A percentile compares a stretch with the other conserved stretches of the same genome.
These are phyloP conservation scores for Fusarium coicis DNA, from an alignment of 2,329 filamentous ascomycete species.

Conservation along the genomic window DNA sequence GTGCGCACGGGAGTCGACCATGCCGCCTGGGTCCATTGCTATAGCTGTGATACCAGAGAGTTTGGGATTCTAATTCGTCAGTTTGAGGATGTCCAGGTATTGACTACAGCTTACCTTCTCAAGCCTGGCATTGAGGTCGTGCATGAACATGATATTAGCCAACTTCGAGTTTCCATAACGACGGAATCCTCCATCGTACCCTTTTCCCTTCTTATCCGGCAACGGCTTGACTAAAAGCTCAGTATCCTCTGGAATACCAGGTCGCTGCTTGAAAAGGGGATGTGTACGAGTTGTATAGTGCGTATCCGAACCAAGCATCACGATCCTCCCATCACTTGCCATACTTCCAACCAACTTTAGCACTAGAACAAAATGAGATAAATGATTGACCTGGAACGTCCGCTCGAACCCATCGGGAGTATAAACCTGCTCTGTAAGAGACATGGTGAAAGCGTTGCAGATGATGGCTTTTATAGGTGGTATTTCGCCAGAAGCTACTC, in stretches of 20 bases:
- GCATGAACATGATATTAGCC: conserved; percentile 43
- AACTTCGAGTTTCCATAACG: conserved; percentile 38
- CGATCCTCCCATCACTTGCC: conserved; percentile 10
- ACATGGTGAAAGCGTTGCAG: conserved; percentile 37
- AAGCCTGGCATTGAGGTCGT: conserved; percentile 34
- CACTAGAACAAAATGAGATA: conserved; percentile 37
- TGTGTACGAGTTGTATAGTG: conserved; percentile 30
- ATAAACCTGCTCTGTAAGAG: conserved; percentile 2
- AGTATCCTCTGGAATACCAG: conserved; percentile 17
- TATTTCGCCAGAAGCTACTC: not conserved
- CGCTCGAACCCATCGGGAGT: conserved; percentile 30
- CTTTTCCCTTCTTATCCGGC: conserved; percentile 11
- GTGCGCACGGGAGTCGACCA: conserved; percentile 38
- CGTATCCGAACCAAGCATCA: conserved; percentile 24
- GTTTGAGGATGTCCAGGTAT: fast-evolving
- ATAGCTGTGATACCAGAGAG: conserved; percentile 34
- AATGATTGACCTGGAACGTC: conserved; percentile 36
- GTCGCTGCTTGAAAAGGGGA: conserved; percentile 20
- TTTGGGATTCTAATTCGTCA: conserved; percentile 17
- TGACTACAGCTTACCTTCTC: not conserved
- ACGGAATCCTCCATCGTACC: conserved; percentile 38
- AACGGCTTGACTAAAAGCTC: conserved; percentile 7
- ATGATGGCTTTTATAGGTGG: conserved; percentile 31
- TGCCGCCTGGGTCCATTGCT: conserved; percentile 39
- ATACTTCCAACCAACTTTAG: conserved; percentile 34